These are phyloP conservation scores for Marvania coccoides DNA, from an alignment of 139 green algal genomes.

Conservation along the genomic window DNA sequence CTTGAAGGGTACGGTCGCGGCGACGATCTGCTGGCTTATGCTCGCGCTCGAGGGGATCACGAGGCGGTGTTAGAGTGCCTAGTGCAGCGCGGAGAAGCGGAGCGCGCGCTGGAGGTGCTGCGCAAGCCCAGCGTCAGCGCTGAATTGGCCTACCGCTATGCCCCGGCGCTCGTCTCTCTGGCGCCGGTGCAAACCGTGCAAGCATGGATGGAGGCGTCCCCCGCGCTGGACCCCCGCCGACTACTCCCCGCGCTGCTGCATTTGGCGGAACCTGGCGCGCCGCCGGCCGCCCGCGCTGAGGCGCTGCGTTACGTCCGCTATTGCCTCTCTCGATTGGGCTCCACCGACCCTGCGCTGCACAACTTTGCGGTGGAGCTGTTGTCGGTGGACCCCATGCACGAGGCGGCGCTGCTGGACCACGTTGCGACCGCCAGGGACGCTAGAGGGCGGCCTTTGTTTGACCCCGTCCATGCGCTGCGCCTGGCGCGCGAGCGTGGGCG, in stretches of 20 bases:
- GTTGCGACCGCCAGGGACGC: slow-evolving; percentile 30
- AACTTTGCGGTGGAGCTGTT: slow-evolving; percentile 73
- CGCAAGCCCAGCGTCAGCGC: slow-evolving; percentile 54
- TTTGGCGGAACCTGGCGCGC: slow-evolving; percentile 44
- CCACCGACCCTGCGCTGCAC: slow-evolving; percentile 46
- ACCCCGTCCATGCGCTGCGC: slow-evolving; percentile 75
- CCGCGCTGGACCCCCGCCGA: slow-evolving; percentile 50
- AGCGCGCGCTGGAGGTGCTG: slow-evolving; percentile 68
- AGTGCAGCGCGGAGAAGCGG: slow-evolving; percentile 46
- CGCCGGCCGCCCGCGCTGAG: slow-evolving; percentile 12
- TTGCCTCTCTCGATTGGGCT: slow-evolving; percentile 46
- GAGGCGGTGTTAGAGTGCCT: slow-evolving; percentile 80
- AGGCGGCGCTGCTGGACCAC: slow-evolving; percentile 62
- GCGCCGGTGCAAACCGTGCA: slow-evolving; percentile 57
- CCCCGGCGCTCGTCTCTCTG: slow-evolving; percentile 59
- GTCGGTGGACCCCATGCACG: slow-evolving; percentile 26
- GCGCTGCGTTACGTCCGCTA: slow-evolving; percentile 75
- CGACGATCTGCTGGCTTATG: slow-evolving; percentile 82
- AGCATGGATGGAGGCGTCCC: slow-evolving; percentile 55
- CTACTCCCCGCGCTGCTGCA: slow-evolving; percentile 80
- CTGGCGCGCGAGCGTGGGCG: slow-evolving; percentile 46
- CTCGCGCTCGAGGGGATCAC: slow-evolving; percentile 61
- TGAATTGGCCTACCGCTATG: slow-evolving; percentile 82
- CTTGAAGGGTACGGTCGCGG: slow-evolving; percentile 77
- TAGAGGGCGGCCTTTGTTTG: slow-evolving; percentile 62